These are phyloP conservation scores for Penicillium tannophilum DNA, from an alignment of 495 filamentous ascomycete genomes.

Conservation along the genomic window DNA sequence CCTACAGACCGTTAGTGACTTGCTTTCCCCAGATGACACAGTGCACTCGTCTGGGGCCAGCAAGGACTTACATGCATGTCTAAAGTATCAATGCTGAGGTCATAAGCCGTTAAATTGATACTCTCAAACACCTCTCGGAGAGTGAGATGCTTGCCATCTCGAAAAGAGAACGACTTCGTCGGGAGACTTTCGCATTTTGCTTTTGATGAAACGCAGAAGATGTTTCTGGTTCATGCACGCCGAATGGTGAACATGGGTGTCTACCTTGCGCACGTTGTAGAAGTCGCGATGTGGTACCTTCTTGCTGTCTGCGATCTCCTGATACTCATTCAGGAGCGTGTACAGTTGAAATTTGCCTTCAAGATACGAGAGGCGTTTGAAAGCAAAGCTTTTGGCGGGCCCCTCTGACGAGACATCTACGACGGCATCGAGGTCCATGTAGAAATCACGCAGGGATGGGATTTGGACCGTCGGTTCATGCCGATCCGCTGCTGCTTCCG, in stretches of 20 bases:
- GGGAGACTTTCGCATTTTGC: conserved; percentile 97
- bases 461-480: conserved; percentile 73
- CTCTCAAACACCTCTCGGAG: conserved; percentile 93
- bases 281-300: conserved; percentile 96
- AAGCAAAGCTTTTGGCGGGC: conserved; percentile 95
- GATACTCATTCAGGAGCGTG: conserved; percentile 88
- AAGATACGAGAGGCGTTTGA: conserved; percentile 88
- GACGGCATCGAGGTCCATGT: conserved; percentile 89
- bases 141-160: conserved; percentile 91
- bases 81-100: conserved; percentile 95
- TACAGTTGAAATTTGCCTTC: conserved; percentile 97
- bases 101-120: conserved; percentile 95
- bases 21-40: neutral
- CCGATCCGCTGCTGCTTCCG: conserved; percentile 55
- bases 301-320: conserved; percentile 97
- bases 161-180: conserved; percentile 90
- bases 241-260: conserved; percentile 98
- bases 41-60: too few species aligned
- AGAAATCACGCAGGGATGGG: conserved; percentile 89
- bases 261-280: conserved; percentile 98
- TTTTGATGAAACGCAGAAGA: conserved; percentile 96
- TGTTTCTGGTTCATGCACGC: conserved; percentile 99
- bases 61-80: conserved; percentile 85
- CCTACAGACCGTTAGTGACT: conserved; percentile 46
- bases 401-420: conserved; percentile 87